These are phyloP conservation scores for Passiflora organensis DNA, from an alignment of 345 rosid genomes.

Conservation along the genomic window DNA sequence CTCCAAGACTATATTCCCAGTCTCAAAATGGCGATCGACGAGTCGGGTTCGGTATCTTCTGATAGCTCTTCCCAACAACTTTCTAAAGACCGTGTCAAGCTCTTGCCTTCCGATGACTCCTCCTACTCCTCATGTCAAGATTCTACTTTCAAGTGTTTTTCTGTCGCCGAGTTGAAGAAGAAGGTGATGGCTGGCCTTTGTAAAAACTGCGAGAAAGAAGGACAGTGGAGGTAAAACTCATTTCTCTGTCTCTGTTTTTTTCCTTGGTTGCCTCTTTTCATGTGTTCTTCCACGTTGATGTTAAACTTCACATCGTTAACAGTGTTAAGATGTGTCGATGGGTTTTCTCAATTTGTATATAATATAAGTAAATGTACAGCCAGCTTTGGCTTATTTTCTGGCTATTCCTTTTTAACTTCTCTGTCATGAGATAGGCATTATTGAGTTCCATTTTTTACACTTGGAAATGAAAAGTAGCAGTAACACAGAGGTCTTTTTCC, in stretches of 20 bases:
- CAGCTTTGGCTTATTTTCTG: not conserved
- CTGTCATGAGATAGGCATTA: too few relatives aligned
- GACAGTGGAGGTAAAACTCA: conserved; percentile 76
- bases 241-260: not conserved
- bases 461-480: not conserved
- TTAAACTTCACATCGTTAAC: too few relatives aligned
- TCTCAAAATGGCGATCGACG: conserved; percentile 48
- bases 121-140: conserved; percentile 37
- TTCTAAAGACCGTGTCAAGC: conserved; percentile 48
- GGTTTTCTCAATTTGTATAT: conserved; percentile 11
- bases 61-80: conserved; percentile 45
- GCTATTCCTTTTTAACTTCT: too few relatives aligned
- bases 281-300: too few relatives aligned
- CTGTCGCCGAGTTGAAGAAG: conserved; percentile 74
- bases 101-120: conserved; percentile 38
- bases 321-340: conserved; percentile 4
- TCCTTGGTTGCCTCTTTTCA: not conserved
- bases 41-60: conserved; percentile 46
- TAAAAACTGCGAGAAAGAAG: conserved; percentile 69
- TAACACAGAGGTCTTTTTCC: not conserved
- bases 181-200: conserved; percentile 79
- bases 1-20: conserved; percentile 88
- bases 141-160: conserved; percentile 73
- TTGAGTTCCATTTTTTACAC: not conserved
- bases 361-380: conserved; percentile 15